Evolutionary conservation across 2,329 filamentous ascomycete species (phyloP), one percentile per base, ranked within the genome.

Genomic region (Sporothrix sp.): DNA sequence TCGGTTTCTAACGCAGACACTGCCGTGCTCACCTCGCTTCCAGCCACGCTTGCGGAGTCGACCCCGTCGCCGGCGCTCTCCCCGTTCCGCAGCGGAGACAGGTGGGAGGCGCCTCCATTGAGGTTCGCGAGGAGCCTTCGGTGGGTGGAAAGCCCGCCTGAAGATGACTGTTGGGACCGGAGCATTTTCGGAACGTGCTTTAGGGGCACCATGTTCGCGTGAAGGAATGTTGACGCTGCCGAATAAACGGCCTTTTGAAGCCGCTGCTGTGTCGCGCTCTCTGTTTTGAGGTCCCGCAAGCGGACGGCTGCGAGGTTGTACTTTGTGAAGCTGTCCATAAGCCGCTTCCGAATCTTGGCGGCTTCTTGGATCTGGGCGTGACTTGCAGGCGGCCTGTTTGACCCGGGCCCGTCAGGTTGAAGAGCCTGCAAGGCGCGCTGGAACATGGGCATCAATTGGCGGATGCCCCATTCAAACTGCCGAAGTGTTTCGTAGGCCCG

Each of bases 391-490:
- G 72, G 68, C 21, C 65, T 68, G 38, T 57, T 51, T 4, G 48
- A 16, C 0, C 51, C 57, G 5, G 46, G 13, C 1, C 51, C 57
- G 18, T 71, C 67, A 2, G 75, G 67, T 51, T 95, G 89, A 4
- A 96, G 68, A 2, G 81, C 76, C 6, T 80, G 61, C 2, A 96
- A 72, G 0, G 88, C 72, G 54, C 83, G 84, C 61, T 95, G 90
- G 57, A 96, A 96, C 7, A 82, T 81, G 0, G 90, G 90, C 52
- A 95, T 72, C 37, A 95, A 74, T 49, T 87, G 72, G 30, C 82
- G 78, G 57, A 96, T 95, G 35, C 90, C 90, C 52, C 85, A 76
- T 67, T 96, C 87, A 57, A 95, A 95, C 61, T 95, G 87, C 0
- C 82, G 72, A 2, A 96, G 72, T 11, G 89, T 94, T 59, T 81